Base-by-base conservation (phyloP, 1,284 basidiomycete species). In the Xerocomus amazonicus region DNA sequence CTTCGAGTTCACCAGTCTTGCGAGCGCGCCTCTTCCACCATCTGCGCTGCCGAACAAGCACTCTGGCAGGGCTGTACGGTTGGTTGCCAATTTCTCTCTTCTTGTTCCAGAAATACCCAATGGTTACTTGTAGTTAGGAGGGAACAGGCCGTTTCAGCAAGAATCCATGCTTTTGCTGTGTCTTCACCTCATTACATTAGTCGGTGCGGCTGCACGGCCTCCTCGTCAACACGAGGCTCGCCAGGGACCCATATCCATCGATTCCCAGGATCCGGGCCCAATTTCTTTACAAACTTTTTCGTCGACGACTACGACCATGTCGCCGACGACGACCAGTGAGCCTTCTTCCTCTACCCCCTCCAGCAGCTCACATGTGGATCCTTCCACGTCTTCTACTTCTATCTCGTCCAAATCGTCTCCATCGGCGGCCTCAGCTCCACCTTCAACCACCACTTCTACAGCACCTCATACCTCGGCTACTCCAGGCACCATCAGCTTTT, bases 381-480 rank as follows among this genome's bases (percentile, higher is more conserved):
- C 43, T 14, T 16, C 53, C 9, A 3, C 32, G 3, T 31, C 44
- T 13, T 23, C 54, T 6, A 26, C 45, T 9, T 27, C 32, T 14
- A 14, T 29, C n/a, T 46, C 35, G 12, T 5, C 48, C 35, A 23
- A 23, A 23, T n/a, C 48, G 16, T 51, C 44, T 16, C n/a, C 59
- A 6, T 46, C 37, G 19, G 32, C 17, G 2, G 45, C 47, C 23
- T 36, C 44, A 39, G 29, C 52, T 43, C 52, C 59, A 6, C 32
- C 43, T 39, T 51, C 61, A 10, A 4, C 9, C 1, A 42, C 48
- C 41, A 54, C 61, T 43, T 46, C 60, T 19, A 29, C 52, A 45
- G 34, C 44, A 28, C 45, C 50, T 28, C 52, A 45, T 17, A 52
- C 67, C n/a, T 59, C 67, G 5, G 34, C 67, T 47, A 54, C 64